Percentiles rank a stretch among this genome's conserved stretches.
phyloP scores from a whole-genome alignment of 1,284 basidiomycete species.

The Malassezia restricta region DNA sequence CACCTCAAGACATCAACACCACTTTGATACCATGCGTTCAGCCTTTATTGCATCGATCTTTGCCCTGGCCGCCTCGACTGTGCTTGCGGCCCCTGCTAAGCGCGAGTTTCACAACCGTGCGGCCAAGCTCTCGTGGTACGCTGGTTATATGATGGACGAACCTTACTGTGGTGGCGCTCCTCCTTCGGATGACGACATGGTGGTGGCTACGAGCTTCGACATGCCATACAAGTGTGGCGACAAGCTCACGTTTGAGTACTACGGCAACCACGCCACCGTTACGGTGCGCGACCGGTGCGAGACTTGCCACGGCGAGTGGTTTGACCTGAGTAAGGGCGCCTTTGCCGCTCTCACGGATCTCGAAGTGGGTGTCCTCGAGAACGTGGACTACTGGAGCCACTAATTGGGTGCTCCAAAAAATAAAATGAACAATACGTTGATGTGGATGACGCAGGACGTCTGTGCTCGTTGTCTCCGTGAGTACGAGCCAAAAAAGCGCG shows the following conservation, averaged over 20 bases:
- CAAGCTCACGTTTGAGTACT: conserved; percentile 24
- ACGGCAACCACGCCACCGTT: conserved; percentile 31
- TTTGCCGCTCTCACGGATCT: conserved; percentile 31
- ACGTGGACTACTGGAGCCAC: conserved; percentile 21
- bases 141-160: conserved; percentile 26
- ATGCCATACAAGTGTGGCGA: conserved; percentile 36
- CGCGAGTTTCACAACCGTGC: conserved; percentile 21
- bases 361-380: conserved; percentile 20
- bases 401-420: background rate
- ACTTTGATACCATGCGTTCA: conserved; percentile 3
- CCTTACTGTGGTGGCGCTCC: conserved; percentile 37
- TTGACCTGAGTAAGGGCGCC: conserved; percentile 28
- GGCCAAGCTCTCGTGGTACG: conserved; percentile 27
- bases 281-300: conserved; percentile 34
- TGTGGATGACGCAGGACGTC: background rate
- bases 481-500: too few species aligned
- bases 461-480: background rate
- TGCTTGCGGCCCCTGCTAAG: conserved; percentile 12
- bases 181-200: conserved; percentile 25
- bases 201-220: conserved; percentile 28
- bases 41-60: conserved; percentile 7
- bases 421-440: background rate
- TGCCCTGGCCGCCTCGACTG: conserved; percentile 1
- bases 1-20: too few species aligned
- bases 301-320: conserved; percentile 22